A percentile compares a stretch with the other conserved stretches of the same genome.
These are phyloP conservation scores for Erythrophleum fordii DNA, from an alignment of 306 rosid genomes.

Conservation along the genomic window DNA sequence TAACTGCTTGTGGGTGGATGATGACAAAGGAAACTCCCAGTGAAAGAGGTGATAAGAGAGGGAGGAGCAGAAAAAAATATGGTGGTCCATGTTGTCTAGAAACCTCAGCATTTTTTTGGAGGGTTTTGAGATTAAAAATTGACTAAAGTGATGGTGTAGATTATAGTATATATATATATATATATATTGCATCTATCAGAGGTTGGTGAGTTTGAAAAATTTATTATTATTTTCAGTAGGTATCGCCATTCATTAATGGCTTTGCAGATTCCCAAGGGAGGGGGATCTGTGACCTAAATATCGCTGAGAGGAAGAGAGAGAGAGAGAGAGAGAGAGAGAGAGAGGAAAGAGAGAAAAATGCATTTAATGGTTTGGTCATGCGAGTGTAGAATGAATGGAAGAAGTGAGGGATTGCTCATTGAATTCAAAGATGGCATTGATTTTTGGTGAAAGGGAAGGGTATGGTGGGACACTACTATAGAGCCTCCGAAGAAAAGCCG, in stretches of 20 bases:
- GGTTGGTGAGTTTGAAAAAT: constrained; percentile 59
- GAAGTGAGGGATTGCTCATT: constrained; percentile 47
- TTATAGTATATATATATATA: constrained; percentile 40
- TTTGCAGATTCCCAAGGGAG: constrained; percentile 84
- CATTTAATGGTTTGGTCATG: constrained; percentile 51
- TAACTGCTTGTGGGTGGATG: constrained; percentile 72
- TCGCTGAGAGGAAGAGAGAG: constrained; percentile 30
- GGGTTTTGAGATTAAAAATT: constrained; percentile 62
- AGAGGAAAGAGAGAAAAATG: constrained; percentile 28
- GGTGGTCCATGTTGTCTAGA: constrained; percentile 62
- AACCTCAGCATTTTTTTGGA: constrained; percentile 65
- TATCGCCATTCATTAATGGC: constrained; percentile 76
- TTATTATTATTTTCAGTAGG: constrained; percentile 54
- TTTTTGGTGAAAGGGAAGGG: constrained; percentile 49
- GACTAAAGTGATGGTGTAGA: constrained; percentile 65
- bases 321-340: constrained; percentile 26
- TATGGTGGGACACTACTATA: constrained; percentile 61
- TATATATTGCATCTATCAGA: constrained; percentile 46
- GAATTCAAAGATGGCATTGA: constrained; percentile 63
- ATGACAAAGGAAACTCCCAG: constrained; percentile 74
- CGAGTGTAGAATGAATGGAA: constrained; percentile 51
- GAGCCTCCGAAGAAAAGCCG: constrained; percentile 35
- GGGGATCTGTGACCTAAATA: constrained; percentile 52
- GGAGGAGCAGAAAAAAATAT: not conserved
- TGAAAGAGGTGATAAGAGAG: constrained; percentile 40